phyloP scores from a whole-genome alignment of 441 rosid genomes.

The Daphne laureola region DNA sequence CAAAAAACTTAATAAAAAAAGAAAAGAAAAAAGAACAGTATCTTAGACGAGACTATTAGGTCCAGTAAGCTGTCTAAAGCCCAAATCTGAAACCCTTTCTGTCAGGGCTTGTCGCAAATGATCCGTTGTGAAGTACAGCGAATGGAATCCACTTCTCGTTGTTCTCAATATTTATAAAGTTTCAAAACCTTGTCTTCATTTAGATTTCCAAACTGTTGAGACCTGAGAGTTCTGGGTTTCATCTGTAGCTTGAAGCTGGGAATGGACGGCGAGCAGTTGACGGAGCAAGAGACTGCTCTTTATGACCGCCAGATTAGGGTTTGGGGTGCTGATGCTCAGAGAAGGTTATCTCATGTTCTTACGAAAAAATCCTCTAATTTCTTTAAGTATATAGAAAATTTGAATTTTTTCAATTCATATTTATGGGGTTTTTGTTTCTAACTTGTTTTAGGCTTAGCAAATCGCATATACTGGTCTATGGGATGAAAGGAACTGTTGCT shows the following conservation, averaged over 20 bases:
- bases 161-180: not conserved
- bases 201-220: constrained; percentile 1
- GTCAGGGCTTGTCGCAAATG: too few species aligned
- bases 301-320: constrained; percentile 95
- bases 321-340: constrained; percentile 93
- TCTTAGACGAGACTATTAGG: too few species aligned
- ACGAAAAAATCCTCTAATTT: too few species aligned
- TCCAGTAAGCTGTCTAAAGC: too few species aligned
- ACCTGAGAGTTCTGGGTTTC: constrained; percentile 1
- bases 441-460: constrained; percentile 52
- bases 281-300: constrained; percentile 90
- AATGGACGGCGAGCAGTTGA: constrained; percentile 84
- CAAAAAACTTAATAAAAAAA: too few species aligned
- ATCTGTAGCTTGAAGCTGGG: constrained; percentile 18
- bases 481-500: constrained; percentile 66
- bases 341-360: constrained; percentile 36
- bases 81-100: too few species aligned
- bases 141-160: not conserved
- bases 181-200: too few species aligned
- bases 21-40: too few species aligned
- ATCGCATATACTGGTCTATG: constrained; percentile 65
- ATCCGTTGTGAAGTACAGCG: not conserved
- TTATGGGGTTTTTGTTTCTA: constrained; percentile 3
- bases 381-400: not conserved
- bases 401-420: constrained; percentile 2